These are phyloP conservation scores for Fragaria iinumae DNA, from an alignment of 306 rosid species.

Conservation along the genomic window DNA sequence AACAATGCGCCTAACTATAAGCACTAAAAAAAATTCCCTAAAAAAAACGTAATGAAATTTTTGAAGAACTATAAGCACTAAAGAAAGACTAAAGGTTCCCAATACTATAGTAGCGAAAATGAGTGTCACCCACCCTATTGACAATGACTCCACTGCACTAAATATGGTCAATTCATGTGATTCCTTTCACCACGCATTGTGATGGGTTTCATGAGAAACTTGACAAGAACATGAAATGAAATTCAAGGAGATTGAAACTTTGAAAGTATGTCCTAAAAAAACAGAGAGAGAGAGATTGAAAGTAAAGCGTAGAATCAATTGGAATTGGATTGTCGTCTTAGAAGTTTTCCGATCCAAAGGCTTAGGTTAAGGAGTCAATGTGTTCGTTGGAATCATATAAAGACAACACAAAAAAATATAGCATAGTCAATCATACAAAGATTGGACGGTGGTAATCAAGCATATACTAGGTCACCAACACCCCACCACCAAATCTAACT, in stretches of 20 bases:
- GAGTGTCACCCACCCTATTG: constrained; percentile 3
- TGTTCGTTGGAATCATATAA: neutral
- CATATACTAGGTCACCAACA: constrained; percentile 11
- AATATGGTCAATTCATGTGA: constrained; percentile 4
- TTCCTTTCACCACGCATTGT: neutral
- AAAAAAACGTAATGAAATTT: too few relatives aligned
- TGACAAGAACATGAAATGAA: neutral
- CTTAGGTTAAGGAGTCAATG: neutral
- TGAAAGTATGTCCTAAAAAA: too few relatives aligned
- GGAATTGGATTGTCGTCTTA: neutral
- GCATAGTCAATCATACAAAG: neutral
- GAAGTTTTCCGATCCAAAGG: neutral
- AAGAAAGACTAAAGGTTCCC: neutral
- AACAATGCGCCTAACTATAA: neutral
- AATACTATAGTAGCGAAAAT: neutral
- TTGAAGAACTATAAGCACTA: too few relatives aligned
- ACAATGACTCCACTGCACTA: neutral
- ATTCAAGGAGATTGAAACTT: neutral
- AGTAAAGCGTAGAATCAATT: neutral
- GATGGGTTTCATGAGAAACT: neutral
- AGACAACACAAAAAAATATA: neutral
- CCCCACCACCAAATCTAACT: constrained; percentile 8
- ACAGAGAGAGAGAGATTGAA: neutral
- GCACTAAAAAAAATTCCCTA: too few relatives aligned
- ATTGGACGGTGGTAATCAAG: constrained; percentile 8